A percentile compares a stretch with the other conserved stretches of the same genome.
phyloP scores from a whole-genome alignment of 805 yeast genomes.

The Tetrapisispora fleetii region DNA sequence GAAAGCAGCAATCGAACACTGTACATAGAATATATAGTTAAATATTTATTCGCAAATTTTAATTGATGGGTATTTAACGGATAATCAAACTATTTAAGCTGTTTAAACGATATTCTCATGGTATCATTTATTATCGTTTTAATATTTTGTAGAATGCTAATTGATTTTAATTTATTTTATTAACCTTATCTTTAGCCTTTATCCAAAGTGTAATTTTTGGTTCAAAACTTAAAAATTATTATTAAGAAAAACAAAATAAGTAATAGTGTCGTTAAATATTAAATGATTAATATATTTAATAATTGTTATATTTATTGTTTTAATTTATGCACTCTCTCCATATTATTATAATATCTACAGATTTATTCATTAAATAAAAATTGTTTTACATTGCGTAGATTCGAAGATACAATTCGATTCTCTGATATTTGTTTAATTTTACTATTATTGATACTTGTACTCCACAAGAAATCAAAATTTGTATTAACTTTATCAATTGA shows the following conservation, averaged over 20 bases:
- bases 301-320: no score
- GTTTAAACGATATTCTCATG: no score
- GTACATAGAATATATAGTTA: background rate
- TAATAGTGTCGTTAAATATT: no score
- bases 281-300: no score
- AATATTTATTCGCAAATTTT: background rate
- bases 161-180: no score
- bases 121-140: no score
- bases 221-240: no score
- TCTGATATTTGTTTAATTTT: conserved; percentile 14
- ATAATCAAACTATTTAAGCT: no score
- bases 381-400: conserved; percentile 11
- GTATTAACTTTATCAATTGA: conserved; percentile 23
- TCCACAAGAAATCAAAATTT: conserved; percentile 14
- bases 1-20: conserved; percentile 11
- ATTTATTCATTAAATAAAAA: conserved; percentile 5
- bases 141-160: no score
- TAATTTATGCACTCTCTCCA: no score
- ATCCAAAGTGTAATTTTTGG: no score
- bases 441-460: conserved; percentile 9
- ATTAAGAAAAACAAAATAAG: no score
- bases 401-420: conserved; percentile 17
- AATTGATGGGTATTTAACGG: background rate
- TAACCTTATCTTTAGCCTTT: background rate
- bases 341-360: background rate